Percentiles rank a stretch among this genome's conserved stretches.
Conservation (phyloP, 208 protist genomes). For the Trypanosomatidae sp. region DNA sequence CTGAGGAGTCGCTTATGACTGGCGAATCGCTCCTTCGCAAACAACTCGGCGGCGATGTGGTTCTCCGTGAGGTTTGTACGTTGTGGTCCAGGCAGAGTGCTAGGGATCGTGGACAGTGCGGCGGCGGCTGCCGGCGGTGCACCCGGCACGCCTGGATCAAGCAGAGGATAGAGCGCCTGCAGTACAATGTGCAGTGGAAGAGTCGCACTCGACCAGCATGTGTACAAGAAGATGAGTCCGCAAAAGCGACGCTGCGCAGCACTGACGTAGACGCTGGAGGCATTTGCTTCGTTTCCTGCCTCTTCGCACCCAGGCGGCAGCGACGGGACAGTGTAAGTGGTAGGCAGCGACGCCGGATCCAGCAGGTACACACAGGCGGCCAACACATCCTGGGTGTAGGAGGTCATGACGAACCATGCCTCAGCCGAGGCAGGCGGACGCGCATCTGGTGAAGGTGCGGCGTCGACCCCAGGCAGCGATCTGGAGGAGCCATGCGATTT, state of each 20-base stretch:
- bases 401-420: constrained; percentile 18
- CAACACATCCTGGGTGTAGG: constrained; percentile 61
- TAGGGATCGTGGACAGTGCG: no score
- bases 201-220: constrained; percentile 42
- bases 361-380: constrained; percentile 48
- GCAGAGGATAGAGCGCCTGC: constrained; percentile 69
- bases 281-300: constrained; percentile 16
- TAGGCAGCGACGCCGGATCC: constrained; percentile 8
- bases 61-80: constrained; percentile 25
- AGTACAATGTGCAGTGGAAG: constrained; percentile 41
- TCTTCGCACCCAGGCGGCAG: constrained; percentile 6
- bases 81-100: not conserved
- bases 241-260: constrained; percentile 42
- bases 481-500: not conserved
- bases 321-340: not conserved
- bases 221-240: constrained; percentile 47
- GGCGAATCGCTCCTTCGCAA: constrained; percentile 33
- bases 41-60: constrained; percentile 45
- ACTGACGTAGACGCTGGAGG: constrained; percentile 64
- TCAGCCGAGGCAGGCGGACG: constrained; percentile 5
- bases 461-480: not conserved
- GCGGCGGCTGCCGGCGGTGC: not conserved
- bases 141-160: constrained; percentile 23
- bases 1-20: constrained; percentile 34
- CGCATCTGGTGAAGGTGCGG: not conserved